Evolutionary conservation across 768 basidiomycete genomes (phyloP).

Genomic region (Suillus clintonianus): DNA sequence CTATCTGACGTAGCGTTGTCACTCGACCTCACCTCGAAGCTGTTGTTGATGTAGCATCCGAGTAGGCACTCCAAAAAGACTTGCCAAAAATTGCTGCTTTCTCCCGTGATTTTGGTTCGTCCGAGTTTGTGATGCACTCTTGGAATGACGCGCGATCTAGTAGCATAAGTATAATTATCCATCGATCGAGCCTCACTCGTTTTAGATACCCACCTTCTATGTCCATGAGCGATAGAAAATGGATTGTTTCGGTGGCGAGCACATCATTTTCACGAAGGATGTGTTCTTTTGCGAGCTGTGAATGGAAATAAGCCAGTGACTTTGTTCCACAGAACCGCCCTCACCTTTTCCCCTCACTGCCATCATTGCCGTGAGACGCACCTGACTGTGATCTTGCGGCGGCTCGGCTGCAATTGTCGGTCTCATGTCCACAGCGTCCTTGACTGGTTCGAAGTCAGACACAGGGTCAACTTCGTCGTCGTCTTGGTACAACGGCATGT

Average conservation of each 20-base stretch:
- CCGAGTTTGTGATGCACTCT: background rate
- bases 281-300: conserved; percentile 2
- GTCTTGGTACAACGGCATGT: conserved; percentile 19
- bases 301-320: background rate
- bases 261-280: background rate
- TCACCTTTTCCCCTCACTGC: background rate
- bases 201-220: background rate
- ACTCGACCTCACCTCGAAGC: conserved; percentile 2
- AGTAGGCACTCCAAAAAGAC: background rate
- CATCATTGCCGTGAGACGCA: background rate
- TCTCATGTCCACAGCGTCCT: conserved; percentile 9
- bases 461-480: conserved; percentile 30
- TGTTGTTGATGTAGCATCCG: background rate
- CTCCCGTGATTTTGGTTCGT: background rate
- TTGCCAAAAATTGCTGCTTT: background rate
- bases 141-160: background rate
- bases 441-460: conserved; percentile 17
- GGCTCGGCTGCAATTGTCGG: conserved; percentile 1
- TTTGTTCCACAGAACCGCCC: background rate
- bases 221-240: background rate
- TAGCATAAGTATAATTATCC: too few species aligned
- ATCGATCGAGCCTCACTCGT: background rate
- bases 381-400: background rate
- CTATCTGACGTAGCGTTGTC: background rate
- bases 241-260: background rate